Evolutionary conservation across 805 yeast genomes (phyloP), one percentile per base, ranked within the genome.

Genomic region (Cyberlindnera maritima): DNA sequence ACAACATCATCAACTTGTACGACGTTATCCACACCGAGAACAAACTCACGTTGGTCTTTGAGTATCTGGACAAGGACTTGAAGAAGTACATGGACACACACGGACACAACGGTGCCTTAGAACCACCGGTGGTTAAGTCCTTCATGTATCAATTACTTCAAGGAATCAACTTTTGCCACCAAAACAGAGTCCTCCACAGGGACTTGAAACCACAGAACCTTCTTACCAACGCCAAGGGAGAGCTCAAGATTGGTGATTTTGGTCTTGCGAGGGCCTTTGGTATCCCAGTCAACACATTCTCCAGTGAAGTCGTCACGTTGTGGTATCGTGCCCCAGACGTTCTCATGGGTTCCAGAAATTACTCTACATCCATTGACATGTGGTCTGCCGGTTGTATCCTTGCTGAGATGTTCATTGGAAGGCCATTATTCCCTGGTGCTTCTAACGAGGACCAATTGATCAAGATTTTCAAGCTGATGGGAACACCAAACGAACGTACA

Each of bases 251-350:
- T 53, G 99, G 96, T 33, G 99, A 94, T 71, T 94, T 94, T 65
- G 99, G 99, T 32, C 76, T 94, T 48, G 98, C 98, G 0, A 75
- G 99, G 54, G 99, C 99, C 4, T 94, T 88, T 69, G 99, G 99
- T 15, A 95, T 94, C 44, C 99, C 99, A 2, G 92, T 94, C 52
- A 90, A 95, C 69, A 94, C 99, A 0, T 94, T 91, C 62, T 88
- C 97, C 18, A 94, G 92, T 67, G 99, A 94, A 66, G 98, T 94
- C 44, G 99, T 94, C 38, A 94, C 99, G 0, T 72, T 94, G 53
- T 94, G 99, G 99, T 92, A 92, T 68, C 79, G 99, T 54, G 97
- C 98, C 0, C 99, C 99, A 0, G 99, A 92, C 64, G 98, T 94
- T 26, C 72, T 94, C 43, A 75, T 94, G 61, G 99, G 99, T 2